A percentile compares a stretch with the other conserved stretches of the same genome.
Conservation (phyloP, 75 land plant species). For the Picea sitchensis region DNA sequence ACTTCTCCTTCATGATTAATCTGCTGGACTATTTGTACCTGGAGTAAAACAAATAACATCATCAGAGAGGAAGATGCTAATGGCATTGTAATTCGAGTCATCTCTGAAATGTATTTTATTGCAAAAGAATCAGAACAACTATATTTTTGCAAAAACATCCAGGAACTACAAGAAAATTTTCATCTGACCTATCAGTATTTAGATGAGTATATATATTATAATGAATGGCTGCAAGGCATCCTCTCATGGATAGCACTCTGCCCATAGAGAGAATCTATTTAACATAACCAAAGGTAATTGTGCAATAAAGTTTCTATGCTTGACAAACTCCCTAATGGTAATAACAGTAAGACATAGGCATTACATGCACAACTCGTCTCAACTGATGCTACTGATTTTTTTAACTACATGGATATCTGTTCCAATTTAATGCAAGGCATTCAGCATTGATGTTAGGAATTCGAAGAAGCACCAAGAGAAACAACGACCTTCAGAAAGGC, state of each 20-base stretch:
- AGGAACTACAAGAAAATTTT: not conserved
- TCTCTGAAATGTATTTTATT: not conserved
- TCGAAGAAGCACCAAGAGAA: not conserved
- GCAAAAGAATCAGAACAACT: not conserved
- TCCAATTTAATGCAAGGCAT: not conserved
- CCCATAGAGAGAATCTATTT: not conserved
- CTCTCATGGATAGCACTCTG: not conserved
- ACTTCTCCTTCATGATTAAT: constrained; percentile 85
- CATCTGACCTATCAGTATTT: not conserved
- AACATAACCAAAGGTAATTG: not conserved
- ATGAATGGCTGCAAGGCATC: not conserved
- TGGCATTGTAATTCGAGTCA: not conserved
- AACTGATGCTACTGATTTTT: not conserved
- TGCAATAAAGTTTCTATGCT: not conserved
- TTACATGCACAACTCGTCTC: too few relatives aligned
- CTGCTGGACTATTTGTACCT: constrained; percentile 48
- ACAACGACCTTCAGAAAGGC: not conserved
- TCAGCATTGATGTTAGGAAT: not conserved
- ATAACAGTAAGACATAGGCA: too few relatives aligned
- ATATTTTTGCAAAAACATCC: not conserved
- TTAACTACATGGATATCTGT: not conserved
- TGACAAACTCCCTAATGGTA: not conserved
- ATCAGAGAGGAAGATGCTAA: not conserved
- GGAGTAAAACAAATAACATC: constrained; percentile 6
- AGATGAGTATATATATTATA: too few relatives aligned